Conservation (phyloP, 352 stramenopile genomes). For the Pythium vanterpoolii region DNA sequence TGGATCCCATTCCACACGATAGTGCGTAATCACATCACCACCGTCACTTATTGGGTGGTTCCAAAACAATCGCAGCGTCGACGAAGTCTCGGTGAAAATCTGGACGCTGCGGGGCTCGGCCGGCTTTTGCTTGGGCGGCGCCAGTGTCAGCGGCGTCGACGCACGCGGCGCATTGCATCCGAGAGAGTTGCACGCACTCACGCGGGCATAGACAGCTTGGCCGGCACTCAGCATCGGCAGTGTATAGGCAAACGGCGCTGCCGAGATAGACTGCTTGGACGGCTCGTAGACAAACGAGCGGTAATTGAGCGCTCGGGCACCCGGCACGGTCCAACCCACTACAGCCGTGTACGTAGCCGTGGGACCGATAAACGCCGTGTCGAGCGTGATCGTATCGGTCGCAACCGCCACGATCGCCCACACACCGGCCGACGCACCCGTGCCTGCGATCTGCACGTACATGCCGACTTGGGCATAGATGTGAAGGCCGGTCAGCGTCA, state of each 20-base stretch:
- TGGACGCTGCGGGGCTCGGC: constrained; percentile 76
- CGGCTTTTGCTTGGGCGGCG: constrained; percentile 85
- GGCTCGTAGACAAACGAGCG: constrained; percentile 37
- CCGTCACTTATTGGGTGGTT: constrained; percentile 89
- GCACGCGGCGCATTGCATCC: constrained; percentile 84
- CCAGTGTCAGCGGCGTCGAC: constrained; percentile 67
- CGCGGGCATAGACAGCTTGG: constrained; percentile 77
- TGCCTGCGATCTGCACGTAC: constrained; percentile 46
- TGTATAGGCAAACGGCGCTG: constrained; percentile 38
- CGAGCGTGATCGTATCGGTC: constrained; percentile 53
- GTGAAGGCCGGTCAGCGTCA: constrained; percentile 39
- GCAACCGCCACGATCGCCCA: constrained; percentile 46
- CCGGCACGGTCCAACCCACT: constrained; percentile 67
- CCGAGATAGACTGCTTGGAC: background rate
- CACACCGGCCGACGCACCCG: constrained; percentile 31
- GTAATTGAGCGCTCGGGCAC: constrained; percentile 48
- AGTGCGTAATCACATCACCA: constrained; percentile 91
- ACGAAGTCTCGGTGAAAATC: constrained; percentile 64
- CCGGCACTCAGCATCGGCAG: constrained; percentile 71
- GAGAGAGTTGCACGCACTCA: constrained; percentile 89
- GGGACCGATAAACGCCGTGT: constrained; percentile 34
- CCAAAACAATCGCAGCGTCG: constrained; percentile 85
- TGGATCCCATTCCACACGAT: constrained; percentile 94
- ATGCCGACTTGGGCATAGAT: constrained; percentile 41
- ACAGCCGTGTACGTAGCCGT: constrained; percentile 35